A percentile compares a stretch with the other conserved stretches of the same genome.
These are phyloP conservation scores for Raffaelea ambrosiae DNA, from an alignment of 2,329 filamentous ascomycete species.

Conservation along the genomic window DNA sequence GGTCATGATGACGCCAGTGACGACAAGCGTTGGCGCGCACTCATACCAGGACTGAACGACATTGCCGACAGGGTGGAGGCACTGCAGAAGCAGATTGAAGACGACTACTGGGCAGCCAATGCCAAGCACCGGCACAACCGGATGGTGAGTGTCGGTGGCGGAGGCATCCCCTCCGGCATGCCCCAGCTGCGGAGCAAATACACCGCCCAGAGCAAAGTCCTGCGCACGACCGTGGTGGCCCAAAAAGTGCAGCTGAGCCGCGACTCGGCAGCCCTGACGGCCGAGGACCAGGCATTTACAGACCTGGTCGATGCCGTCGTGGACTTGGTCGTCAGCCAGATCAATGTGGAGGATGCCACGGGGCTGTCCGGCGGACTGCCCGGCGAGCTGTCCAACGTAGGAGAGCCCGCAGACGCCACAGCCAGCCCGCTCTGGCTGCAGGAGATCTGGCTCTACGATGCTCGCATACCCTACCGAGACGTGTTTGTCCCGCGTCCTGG, in stretches of 20 bases:
- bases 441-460: constrained; percentile 56
- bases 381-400: too few relatives aligned
- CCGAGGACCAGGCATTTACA: constrained; percentile 64
- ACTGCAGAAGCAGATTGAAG: constrained; percentile 36
- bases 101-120: constrained; percentile 22
- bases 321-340: constrained; percentile 32
- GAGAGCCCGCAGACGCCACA: too few relatives aligned
- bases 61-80: constrained; percentile 37
- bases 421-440: background rate
- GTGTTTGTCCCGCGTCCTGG: constrained; percentile 70
- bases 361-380: too few relatives aligned
- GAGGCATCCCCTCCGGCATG: background rate
- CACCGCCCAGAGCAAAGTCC: constrained; percentile 58
- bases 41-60: constrained; percentile 24
- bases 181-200: constrained; percentile 60
- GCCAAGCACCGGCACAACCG: background rate
- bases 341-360: constrained; percentile 28
- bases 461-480: constrained; percentile 58
- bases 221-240: constrained; percentile 70
- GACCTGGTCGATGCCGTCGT: constrained; percentile 50
- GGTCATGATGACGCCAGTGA: background rate
- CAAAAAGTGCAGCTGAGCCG: constrained; percentile 75
- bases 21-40: constrained; percentile 4
- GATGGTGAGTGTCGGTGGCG: background rate
- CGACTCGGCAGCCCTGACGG: constrained; percentile 61